These are phyloP conservation scores for Tephrocybe sp. DNA, from an alignment of 768 basidiomycete genomes.

Conservation along the genomic window DNA sequence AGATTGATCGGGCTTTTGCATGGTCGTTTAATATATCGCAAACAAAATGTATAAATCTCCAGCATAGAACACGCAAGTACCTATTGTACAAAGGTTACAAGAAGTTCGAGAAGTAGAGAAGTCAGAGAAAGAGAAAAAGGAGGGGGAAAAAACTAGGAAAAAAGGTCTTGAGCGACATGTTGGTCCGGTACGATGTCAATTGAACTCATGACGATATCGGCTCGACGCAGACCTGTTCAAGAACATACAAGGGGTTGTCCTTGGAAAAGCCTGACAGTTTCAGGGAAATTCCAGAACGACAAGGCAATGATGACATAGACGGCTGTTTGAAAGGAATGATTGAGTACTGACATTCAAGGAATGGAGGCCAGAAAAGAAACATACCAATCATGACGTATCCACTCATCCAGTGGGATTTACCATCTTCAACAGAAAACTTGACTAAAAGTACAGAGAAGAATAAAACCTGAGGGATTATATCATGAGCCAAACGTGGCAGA, in stretches of 20 bases:
- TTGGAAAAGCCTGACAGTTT: constrained; percentile 31
- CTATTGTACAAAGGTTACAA: no score
- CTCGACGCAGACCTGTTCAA: no score
- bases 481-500: constrained; percentile 1
- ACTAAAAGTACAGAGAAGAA: constrained; percentile 41
- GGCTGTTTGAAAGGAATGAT: constrained; percentile 15
- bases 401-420: constrained; percentile 49
- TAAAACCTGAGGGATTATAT: constrained; percentile 23
- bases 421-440: constrained; percentile 44
- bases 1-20: no score
- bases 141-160: no score
- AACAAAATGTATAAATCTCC: no score
- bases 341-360: background rate
- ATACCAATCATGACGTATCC: constrained; percentile 35
- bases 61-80: no score
- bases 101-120: no score
- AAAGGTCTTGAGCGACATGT: no score
- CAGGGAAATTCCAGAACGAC: constrained; percentile 40
- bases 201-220: no score
- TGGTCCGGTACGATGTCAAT: no score
- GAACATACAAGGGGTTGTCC: constrained; percentile 29
- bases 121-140: no score
- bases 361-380: constrained; percentile 8
- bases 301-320: constrained; percentile 36
- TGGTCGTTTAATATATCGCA: no score